Percentiles rank a stretch among this genome's conserved stretches.
Conservation (phyloP, 106 monocot species). For the Apostasia ramifera region DNA sequence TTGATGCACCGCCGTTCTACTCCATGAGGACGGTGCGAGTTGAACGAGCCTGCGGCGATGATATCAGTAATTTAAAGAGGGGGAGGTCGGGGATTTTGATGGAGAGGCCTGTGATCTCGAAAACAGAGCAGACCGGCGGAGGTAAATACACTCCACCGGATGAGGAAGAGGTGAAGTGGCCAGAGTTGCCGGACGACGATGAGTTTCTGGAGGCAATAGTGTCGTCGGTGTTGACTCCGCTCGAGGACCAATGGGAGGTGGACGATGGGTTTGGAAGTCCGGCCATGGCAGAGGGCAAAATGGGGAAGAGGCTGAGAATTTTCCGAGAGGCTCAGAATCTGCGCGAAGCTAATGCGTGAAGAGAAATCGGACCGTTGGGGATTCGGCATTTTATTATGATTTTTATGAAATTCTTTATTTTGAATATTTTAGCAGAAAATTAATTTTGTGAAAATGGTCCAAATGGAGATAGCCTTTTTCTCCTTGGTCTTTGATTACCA, state of each 20-base stretch:
- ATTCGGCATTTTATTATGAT: no score
- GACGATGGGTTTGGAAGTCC: conserved; percentile 14
- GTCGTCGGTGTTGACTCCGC: conserved; percentile 58
- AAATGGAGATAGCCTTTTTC: conserved; percentile 5
- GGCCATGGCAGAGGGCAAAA: conserved; percentile 38
- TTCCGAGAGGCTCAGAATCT: conserved; percentile 45
- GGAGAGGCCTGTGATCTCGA: conserved; percentile 14
- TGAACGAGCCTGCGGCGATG: conserved; percentile 20
- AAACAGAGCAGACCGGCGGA: neutral
- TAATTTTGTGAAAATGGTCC: no score
- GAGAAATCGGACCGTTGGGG: neutral
- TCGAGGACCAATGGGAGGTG: conserved; percentile 23
- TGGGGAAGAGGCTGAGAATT: conserved; percentile 76
- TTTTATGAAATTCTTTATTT: no score
- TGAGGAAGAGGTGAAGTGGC: conserved; percentile 18
- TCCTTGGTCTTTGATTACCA: neutral
- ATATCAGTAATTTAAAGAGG: conserved; percentile 65
- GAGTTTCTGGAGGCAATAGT: conserved; percentile 78
- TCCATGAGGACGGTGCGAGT: conserved; percentile 1
- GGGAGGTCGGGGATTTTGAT: conserved; percentile 33
- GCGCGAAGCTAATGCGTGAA: conserved; percentile 1
- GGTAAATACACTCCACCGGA: conserved; percentile 8
- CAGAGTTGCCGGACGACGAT: conserved; percentile 64
- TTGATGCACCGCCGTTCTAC: conserved; percentile 76
- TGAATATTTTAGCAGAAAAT: no score